These are phyloP conservation scores for Colletotrichum sp. DNA, from an alignment of 2,329 filamentous ascomycete genomes.

Conservation along the genomic window DNA sequence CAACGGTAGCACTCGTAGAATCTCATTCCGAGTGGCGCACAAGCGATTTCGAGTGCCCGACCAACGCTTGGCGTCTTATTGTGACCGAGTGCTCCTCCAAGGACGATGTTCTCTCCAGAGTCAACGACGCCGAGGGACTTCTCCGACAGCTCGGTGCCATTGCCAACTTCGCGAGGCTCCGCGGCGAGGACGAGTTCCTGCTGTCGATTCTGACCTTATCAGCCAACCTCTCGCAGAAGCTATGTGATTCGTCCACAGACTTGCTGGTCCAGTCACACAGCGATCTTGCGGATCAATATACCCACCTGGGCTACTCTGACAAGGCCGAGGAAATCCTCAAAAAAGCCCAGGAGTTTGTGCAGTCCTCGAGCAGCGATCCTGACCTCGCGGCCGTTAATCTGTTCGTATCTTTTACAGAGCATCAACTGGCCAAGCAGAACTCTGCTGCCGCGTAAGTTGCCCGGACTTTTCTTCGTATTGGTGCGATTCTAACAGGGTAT, in stretches of 20 bases:
- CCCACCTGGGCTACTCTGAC: constrained; percentile 55
- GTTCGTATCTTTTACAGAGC: constrained; percentile 77
- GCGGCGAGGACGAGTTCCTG: constrained; percentile 53
- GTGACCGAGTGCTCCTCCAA: constrained; percentile 41
- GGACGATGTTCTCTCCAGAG: constrained; percentile 44
- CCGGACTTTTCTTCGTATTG: background rate
- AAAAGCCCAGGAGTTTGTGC: constrained; percentile 56
- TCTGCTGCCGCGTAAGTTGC: constrained; percentile 61
- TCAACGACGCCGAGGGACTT: constrained; percentile 57
- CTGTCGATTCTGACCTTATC: constrained; percentile 53
- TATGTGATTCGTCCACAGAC: constrained; percentile 36
- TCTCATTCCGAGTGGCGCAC: constrained; percentile 34
- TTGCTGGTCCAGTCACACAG: constrained; percentile 51
- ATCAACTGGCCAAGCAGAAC: constrained; percentile 71
- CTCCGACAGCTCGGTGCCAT: constrained; percentile 56
- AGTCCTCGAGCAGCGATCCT: constrained; percentile 39
- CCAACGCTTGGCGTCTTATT: constrained; percentile 51
- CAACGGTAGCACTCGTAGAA: constrained; percentile 47
- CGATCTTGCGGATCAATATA: constrained; percentile 57
- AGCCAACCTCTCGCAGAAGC: constrained; percentile 42
- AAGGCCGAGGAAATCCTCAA: constrained; percentile 61
- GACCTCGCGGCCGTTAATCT: constrained; percentile 54
- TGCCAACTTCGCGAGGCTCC: constrained; percentile 56
- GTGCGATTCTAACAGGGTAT: background rate
- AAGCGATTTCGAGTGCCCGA: constrained; percentile 37